These are phyloP conservation scores for Globisporangium lucens DNA, from an alignment of 352 stramenopile genomes.

Conservation along the genomic window DNA sequence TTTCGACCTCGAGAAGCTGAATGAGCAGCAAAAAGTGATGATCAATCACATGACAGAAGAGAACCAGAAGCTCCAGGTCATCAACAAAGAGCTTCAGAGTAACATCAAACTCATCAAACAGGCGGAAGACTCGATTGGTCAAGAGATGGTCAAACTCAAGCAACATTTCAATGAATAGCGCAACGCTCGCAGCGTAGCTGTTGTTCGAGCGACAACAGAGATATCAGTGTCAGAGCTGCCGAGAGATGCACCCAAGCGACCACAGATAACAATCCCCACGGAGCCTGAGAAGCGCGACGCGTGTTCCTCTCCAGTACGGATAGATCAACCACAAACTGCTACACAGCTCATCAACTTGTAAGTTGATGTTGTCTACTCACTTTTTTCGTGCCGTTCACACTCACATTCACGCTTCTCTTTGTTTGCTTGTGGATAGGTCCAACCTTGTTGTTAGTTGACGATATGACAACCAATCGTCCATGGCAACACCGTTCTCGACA, in stretches of 20 bases:
- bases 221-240: constrained; percentile 5
- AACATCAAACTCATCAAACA: constrained; percentile 82
- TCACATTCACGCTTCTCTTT: constrained; percentile 2
- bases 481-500: neutral
- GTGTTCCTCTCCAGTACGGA: constrained; percentile 56
- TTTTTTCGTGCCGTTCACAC: neutral
- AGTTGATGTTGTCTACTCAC: neutral
- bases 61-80: constrained; percentile 75
- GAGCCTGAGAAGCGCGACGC: constrained; percentile 53
- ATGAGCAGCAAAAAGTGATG: constrained; percentile 67
- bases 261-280: constrained; percentile 6
- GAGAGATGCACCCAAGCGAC: constrained; percentile 16
- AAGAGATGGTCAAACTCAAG: constrained; percentile 55
- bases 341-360: neutral
- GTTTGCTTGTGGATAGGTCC: constrained; percentile 20
- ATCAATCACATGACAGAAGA: constrained; percentile 72
- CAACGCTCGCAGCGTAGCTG: constrained; percentile 33
- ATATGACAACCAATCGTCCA: constrained; percentile 26
- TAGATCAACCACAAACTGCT: constrained; percentile 15
- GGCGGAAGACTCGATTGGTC: constrained; percentile 62
- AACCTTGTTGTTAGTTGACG: constrained; percentile 29
- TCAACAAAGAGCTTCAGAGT: constrained; percentile 81
- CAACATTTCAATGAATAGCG: constrained; percentile 73
- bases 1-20: constrained; percentile 81
- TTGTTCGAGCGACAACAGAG: constrained; percentile 24